A percentile compares a stretch with the other conserved stretches of the same genome.
phyloP scores from a whole-genome alignment of 202 grass and related monocot species.

The Brachypodium distachyon region DNA sequence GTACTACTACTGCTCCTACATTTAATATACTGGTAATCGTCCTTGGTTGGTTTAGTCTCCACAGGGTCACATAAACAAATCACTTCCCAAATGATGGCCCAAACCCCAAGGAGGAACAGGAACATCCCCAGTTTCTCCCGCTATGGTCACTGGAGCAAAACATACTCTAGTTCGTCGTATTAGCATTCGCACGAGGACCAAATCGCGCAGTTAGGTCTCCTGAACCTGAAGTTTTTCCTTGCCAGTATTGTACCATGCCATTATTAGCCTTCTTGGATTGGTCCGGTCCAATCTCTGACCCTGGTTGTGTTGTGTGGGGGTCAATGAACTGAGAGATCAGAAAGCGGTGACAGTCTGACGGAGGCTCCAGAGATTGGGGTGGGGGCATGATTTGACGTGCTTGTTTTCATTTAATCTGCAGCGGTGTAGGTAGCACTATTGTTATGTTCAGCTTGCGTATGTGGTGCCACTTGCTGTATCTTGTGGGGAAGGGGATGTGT shows the following conservation, averaged over 20 bases:
- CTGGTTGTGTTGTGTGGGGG: background rate
- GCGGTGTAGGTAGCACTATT: background rate
- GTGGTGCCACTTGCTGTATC: background rate
- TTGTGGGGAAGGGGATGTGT: slow-evolving; percentile 21
- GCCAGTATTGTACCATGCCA: too few relatives aligned
- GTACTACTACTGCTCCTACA: background rate
- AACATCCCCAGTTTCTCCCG: background rate
- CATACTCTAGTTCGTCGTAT: background rate
- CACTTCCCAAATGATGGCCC: background rate
- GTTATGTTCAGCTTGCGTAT: background rate
- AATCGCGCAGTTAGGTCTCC: too few relatives aligned
- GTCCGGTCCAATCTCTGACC: background rate
- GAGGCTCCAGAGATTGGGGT: background rate
- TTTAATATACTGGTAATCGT: background rate
- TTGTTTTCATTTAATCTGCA: slow-evolving; percentile 24
- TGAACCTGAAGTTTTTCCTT: background rate
- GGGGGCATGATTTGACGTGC: slow-evolving; percentile 13
- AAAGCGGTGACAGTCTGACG: background rate
- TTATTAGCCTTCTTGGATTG: background rate
- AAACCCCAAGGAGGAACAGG: background rate
- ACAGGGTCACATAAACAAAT: background rate
- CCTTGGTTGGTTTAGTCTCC: background rate
- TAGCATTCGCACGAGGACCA: background rate
- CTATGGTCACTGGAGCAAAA: background rate
- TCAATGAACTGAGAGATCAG: background rate